Percentiles rank a stretch among this genome's conserved stretches.
Conservation (phyloP, 192 early-diverging fungal species). For the Chytriomyces hyalinus region DNA sequence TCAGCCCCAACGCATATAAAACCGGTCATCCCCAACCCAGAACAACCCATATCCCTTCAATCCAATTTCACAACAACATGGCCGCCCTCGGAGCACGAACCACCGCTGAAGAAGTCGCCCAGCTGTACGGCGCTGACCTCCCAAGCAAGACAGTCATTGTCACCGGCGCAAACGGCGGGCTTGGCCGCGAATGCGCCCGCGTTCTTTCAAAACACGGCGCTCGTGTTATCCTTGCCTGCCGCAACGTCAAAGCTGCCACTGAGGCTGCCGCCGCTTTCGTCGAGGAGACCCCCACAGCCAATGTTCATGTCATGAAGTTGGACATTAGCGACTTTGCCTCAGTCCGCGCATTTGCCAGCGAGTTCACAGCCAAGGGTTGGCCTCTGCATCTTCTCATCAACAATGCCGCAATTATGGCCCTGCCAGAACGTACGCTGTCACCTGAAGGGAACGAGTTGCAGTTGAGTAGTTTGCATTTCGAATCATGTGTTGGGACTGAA, state of each 20-base stretch:
- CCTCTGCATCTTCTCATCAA: conserved; percentile 33
- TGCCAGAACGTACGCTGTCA: conserved; percentile 41
- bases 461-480: conserved; percentile 50
- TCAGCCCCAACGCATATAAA: too few species aligned
- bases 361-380: conserved; percentile 28
- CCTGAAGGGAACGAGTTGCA: conserved; percentile 67
- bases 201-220: conserved; percentile 29
- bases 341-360: conserved; percentile 45
- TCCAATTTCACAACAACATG: neutral
- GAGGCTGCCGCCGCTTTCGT: conserved; percentile 35
- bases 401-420: conserved; percentile 52
- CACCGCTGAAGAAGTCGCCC: conserved; percentile 20
- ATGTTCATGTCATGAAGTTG: conserved; percentile 34
- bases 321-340: conserved; percentile 42
- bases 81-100: neutral
- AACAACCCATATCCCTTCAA: too few species aligned
- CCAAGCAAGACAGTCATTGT: conserved; percentile 32
- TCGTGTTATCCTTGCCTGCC: conserved; percentile 24
- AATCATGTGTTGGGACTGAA: neutral
- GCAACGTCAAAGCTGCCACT: conserved; percentile 22
- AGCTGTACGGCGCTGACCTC: neutral
- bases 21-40: too few species aligned
- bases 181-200: conserved; percentile 24
- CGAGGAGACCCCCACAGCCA: conserved; percentile 3
- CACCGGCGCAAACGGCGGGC: conserved; percentile 33